phyloP scores from a whole-genome alignment of 2,329 filamentous ascomycete species.

The Ceratocystis colombiana region DNA sequence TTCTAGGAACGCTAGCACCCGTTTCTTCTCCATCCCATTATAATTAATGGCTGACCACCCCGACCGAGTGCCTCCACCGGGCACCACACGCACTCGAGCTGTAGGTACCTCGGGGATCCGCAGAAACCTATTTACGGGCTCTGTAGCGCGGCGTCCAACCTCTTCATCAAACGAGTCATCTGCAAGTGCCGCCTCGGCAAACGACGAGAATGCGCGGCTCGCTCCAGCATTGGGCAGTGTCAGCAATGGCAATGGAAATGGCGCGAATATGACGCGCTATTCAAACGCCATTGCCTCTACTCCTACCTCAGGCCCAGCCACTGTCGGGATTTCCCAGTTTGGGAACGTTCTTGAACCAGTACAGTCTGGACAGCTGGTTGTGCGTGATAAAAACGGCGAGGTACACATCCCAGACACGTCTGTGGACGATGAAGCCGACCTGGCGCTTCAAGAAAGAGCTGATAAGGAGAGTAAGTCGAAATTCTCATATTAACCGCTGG shows the following conservation, averaged over 20 bases:
- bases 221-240: not conserved
- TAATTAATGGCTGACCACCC: conserved; percentile 2
- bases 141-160: conserved; percentile 19
- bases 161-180: conserved; percentile 20
- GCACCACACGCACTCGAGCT: conserved; percentile 17
- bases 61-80: conserved; percentile 12
- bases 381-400: conserved; percentile 53
- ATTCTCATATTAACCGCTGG: not conserved
- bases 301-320: not conserved
- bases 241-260: not conserved
- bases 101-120: conserved; percentile 20
- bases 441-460: conserved; percentile 46
- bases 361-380: conserved; percentile 45
- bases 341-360: conserved; percentile 14
- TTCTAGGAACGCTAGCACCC: not conserved
- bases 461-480: conserved; percentile 44
- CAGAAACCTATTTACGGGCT: conserved; percentile 21
- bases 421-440: conserved; percentile 44
- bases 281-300: not conserved
- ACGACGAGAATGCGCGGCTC: conserved; percentile 17
- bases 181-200: conserved; percentile 6
- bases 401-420: conserved; percentile 38
- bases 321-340: not conserved
- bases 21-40: no score
- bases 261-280: not conserved